Evolutionary conservation across 768 basidiomycete genomes (phyloP).

Genomic region (Auriscalpium microsporum): DNA sequence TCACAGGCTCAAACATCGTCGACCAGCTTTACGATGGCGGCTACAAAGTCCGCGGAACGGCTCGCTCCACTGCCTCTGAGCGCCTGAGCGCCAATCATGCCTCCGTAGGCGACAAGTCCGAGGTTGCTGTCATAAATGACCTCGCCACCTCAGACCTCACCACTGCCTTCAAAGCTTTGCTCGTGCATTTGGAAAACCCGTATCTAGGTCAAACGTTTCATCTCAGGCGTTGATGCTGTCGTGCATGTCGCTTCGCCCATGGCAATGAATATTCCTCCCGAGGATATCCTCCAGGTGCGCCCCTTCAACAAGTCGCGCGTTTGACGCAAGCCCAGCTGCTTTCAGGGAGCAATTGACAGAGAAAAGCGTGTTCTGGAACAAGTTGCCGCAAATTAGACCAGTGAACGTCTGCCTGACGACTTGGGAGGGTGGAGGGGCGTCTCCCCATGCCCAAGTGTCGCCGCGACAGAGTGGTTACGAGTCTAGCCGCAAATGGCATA

Average conservation of each 20-base stretch:
- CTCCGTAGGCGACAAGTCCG: conserved; percentile 11
- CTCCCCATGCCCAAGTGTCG: no score
- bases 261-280: background rate
- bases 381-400: background rate
- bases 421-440: no score
- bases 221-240: conserved; percentile 8
- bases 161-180: conserved; percentile 13
- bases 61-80: conserved; percentile 13
- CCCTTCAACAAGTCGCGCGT: background rate
- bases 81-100: conserved; percentile 9
- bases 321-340: background rate
- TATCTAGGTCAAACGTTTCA: background rate
- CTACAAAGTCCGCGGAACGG: conserved; percentile 31
- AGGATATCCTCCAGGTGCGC: conserved; percentile 10
- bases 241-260: conserved; percentile 13
- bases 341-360: conserved; percentile 7
- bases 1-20: conserved; percentile 18
- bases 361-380: conserved; percentile 10
- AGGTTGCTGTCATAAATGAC: conserved; percentile 14
- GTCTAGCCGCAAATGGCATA: background rate
- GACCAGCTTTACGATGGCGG: conserved; percentile 35
- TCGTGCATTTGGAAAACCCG: background rate
- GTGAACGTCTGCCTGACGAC: no score
- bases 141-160: conserved; percentile 16
- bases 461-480: no score